phyloP scores from a whole-genome alignment of 140 eudicot genomes.

The Oenanthe javanica region DNA sequence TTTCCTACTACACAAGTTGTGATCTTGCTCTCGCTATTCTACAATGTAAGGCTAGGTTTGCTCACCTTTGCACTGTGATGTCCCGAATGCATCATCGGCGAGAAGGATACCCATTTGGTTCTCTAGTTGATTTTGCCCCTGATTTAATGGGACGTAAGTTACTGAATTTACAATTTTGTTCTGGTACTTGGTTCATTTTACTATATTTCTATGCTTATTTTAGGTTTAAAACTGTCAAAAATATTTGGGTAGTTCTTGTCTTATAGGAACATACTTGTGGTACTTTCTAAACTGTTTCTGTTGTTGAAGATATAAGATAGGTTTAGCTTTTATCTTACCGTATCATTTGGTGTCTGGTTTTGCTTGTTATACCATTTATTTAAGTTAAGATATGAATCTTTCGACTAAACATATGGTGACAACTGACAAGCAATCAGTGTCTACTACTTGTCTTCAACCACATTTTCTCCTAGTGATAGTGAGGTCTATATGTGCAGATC shows the following conservation, averaged over 20 bases:
- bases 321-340: not conserved
- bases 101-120: slow-evolving; percentile 95
- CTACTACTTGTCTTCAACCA: not conserved
- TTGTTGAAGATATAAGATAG: not conserved
- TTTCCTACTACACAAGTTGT: not conserved
- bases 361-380: not conserved
- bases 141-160: slow-evolving; percentile 93
- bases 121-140: slow-evolving; percentile 93
- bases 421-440: not conserved
- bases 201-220: not conserved
- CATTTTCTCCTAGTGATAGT: not conserved
- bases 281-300: not conserved
- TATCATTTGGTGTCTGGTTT: not conserved
- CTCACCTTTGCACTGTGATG: slow-evolving; percentile 95
- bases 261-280: no score
- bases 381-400: not conserved
- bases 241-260: not conserved
- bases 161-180: not conserved
- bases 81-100: slow-evolving; percentile 98
- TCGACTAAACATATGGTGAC: not conserved
- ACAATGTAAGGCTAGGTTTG: slow-evolving; percentile 73
- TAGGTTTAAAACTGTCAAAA: not conserved
- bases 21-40: slow-evolving; percentile 6
- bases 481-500: slow-evolving; percentile 51
- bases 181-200: not conserved